Conservation (phyloP, 2,329 filamentous ascomycete species). For the Penicillium brevicompactum region DNA sequence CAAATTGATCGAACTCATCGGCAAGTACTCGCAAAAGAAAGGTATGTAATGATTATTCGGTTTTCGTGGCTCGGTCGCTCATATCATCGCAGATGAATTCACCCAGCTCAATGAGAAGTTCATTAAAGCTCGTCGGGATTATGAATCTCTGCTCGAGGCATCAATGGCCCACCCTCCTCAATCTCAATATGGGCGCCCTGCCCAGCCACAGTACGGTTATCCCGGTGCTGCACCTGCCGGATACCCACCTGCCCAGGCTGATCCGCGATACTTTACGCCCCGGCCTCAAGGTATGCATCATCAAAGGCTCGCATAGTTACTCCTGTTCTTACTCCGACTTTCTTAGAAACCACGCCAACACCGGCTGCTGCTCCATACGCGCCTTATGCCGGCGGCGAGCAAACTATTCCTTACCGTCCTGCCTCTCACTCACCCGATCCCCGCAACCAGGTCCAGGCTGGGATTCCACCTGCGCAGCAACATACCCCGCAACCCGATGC, state of each 20-base stretch:
- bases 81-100: constrained; percentile 74
- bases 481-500: constrained; percentile 54
- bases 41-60: constrained; percentile 54
- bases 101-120: constrained; percentile 99
- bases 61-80: constrained; percentile 7
- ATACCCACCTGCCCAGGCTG: constrained; percentile 52
- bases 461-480: constrained; percentile 38
- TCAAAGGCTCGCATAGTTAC: neutral
- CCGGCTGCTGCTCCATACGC: constrained; percentile 51
- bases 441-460: constrained; percentile 37
- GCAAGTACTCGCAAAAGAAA: constrained; percentile 99
- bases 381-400: constrained; percentile 66
- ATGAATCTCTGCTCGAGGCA: constrained; percentile 90
- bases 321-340: constrained; percentile 2
- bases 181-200: constrained; percentile 69
- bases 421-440: constrained; percentile 45
- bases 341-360: constrained; percentile 34
- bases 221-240: constrained; percentile 33
- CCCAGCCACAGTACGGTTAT: constrained; percentile 40
- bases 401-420: constrained; percentile 44
- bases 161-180: constrained; percentile 95
- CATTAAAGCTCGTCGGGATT: constrained; percentile 96
- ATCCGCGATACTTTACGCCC: constrained; percentile 71
- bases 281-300: constrained; percentile 40
- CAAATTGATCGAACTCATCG: constrained; percentile 96